Evolutionary conservation across 2,329 filamentous ascomycete species (phyloP).

Genomic region (Fusarium sp.): DNA sequence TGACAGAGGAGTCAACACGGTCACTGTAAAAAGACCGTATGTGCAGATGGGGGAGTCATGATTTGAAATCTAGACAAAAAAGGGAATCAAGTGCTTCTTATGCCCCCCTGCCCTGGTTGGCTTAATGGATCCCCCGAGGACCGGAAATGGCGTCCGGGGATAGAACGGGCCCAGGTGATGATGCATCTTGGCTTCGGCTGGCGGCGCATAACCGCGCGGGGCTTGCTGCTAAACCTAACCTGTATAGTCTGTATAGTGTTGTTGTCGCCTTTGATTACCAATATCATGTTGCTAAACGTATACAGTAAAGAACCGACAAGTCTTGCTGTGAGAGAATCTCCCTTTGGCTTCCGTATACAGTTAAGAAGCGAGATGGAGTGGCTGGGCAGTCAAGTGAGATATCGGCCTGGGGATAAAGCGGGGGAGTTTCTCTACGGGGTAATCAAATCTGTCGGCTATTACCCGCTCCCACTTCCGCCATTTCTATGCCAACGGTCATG

Average conservation of each 20-base stretch:
- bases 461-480: conserved; percentile 14
- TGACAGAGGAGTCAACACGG: neutral
- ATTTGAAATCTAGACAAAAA: conserved; percentile 26
- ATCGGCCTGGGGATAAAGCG: conserved; percentile 32
- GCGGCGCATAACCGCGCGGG: conserved; percentile 30
- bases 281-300: neutral
- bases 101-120: conserved; percentile 20
- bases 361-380: neutral
- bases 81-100: conserved; percentile 29
- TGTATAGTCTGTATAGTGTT: neutral
- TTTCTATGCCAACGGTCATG: neutral
- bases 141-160: conserved; percentile 43
- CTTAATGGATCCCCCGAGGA: conserved; percentile 27
- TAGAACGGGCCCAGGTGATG: conserved; percentile 33
- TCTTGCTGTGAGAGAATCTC: neutral
- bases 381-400: conserved; percentile 5
- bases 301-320: neutral
- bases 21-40: neutral
- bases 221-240: neutral
- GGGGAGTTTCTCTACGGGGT: conserved; percentile 11
- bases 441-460: conserved; percentile 28
- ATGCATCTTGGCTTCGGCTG: conserved; percentile 34
- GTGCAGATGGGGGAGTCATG: conserved; percentile 22
- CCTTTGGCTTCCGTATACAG: conserved; percentile 19
- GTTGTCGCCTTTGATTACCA: neutral